Evolutionary conservation across 2,329 filamentous ascomycete species (phyloP), one percentile per base, ranked within the genome.

Genomic region (Dactylonectria estremocensis): DNA sequence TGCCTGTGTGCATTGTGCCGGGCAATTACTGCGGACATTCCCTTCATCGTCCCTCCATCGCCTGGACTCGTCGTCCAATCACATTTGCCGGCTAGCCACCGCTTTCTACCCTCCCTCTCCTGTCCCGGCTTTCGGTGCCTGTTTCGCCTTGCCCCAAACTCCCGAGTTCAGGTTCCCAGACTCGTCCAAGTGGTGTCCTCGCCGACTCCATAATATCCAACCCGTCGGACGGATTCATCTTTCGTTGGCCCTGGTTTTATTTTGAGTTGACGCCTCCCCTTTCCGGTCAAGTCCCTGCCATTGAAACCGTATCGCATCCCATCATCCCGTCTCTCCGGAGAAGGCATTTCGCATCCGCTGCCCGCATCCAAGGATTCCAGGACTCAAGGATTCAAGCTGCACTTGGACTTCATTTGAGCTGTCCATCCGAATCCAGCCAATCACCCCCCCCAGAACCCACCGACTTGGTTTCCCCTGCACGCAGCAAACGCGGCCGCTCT

Each of bases 401-500:
- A 35, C 49, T 31, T 35, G 16, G 50, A 53, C 11, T 61, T 49
- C 43, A 50, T 66, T 61, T 40, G 56, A 48, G 50, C 37, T 53
- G 37, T 31, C 31, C 58, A 28, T 48, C 50, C 16, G 16, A 33
- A 31, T 14, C 37, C 31, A 46, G 53, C 64, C 64, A 61, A 66
- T 66, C 64, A 61, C 11, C 46, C 52, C 49, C 31, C 53, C 64
- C 46, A 57, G 61, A 53, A 53, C 64, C 64, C 53, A 58, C 53
- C 33, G 16, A 37, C 49, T 53, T 40, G 52, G 53, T 54, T 48
- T 53, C 48, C 64, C 64, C 64, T 59, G 56, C 52, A 22, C 52
- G 16, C 61, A 35, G 40, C 58, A 66, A 61, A 66, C 64, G 64
- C 64, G 64, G 53, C 64, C 64, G 48, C 58, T 46, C 52, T 59